A percentile compares a stretch with the other conserved stretches of the same genome.
Evolutionary conservation across 2,329 filamentous ascomycete genomes (phyloP).

Genomic region (Colletotrichum scovillei): DNA sequence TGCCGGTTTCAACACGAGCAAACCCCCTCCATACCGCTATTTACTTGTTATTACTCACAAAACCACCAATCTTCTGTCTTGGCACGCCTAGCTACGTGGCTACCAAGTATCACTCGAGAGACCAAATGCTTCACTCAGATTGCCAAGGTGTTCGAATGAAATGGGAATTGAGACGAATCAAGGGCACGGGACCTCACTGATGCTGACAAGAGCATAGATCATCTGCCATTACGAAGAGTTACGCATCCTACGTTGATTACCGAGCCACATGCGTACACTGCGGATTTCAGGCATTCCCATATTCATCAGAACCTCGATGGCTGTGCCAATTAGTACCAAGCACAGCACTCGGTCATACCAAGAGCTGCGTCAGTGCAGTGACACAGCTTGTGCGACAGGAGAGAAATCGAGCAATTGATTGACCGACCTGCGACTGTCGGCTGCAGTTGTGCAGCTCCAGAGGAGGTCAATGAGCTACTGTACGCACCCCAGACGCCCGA

Average conservation of each 20-base stretch:
- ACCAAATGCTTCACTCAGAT: constrained; percentile 8
- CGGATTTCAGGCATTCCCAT: no score
- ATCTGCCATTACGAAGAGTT: neutral
- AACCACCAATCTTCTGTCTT: neutral
- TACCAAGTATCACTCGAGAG: neutral
- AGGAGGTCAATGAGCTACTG: neutral
- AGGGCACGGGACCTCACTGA: constrained; percentile 10
- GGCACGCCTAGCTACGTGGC: neutral
- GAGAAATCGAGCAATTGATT: constrained; percentile 22
- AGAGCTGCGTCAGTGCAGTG: constrained; percentile 14
- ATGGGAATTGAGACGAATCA: neutral
- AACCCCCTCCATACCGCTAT: constrained; percentile 1
- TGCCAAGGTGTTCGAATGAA: constrained; percentile 5
- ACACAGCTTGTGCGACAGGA: neutral
- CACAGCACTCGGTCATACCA: neutral
- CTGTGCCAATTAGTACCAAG: constrained; percentile 3
- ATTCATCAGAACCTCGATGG: neutral
- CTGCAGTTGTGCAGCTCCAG: neutral
- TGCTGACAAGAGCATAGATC: constrained; percentile 7
- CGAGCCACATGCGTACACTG: neutral
- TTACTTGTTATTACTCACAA: neutral
- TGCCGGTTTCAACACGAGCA: constrained; percentile 9
- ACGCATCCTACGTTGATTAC: neutral
- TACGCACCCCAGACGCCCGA: constrained; percentile 1
- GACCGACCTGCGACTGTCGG: neutral